phyloP scores from a whole-genome alignment of 768 basidiomycete species.

The Phlebiopsis flavidoalba region DNA sequence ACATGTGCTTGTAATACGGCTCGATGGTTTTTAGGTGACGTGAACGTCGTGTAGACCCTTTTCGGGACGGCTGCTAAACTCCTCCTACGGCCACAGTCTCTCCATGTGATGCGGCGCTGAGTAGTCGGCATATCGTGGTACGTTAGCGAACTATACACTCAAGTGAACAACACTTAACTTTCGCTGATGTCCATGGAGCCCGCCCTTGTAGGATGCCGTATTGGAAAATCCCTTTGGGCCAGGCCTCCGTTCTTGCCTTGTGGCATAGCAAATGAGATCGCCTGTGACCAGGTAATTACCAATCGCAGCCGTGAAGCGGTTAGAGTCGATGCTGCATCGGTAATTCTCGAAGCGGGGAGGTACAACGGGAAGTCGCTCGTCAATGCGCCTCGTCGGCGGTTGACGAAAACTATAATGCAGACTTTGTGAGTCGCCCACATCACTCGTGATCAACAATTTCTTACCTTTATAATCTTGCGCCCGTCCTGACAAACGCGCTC shows the following conservation, averaged over 20 bases:
- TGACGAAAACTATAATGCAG: background rate
- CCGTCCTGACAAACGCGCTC: background rate
- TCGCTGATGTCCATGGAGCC: background rate
- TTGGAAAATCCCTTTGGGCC: background rate
- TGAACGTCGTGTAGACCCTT: background rate
- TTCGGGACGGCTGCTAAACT: background rate
- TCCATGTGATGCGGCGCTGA: background rate
- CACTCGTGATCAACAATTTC: background rate
- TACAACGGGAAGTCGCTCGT: background rate
- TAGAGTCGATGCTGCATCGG: background rate
- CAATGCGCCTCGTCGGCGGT: background rate
- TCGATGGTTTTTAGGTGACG: background rate
- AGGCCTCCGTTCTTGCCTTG: background rate
- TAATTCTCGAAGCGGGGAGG: background rate
- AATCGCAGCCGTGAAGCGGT: background rate
- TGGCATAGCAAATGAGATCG: background rate
- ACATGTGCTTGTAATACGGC: background rate
- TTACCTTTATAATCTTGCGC: background rate
- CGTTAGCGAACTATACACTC: background rate
- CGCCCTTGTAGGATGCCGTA: background rate
- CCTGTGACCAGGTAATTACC: background rate
- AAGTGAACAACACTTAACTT: background rate
- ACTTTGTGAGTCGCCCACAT: background rate
- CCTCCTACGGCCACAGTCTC: background rate
- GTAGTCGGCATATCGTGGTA: background rate